A percentile compares a stretch with the other conserved stretches of the same genome.
These are phyloP conservation scores for Metschnikowia reukaufii DNA, from an alignment of 805 yeast genomes.

Conservation along the genomic window DNA sequence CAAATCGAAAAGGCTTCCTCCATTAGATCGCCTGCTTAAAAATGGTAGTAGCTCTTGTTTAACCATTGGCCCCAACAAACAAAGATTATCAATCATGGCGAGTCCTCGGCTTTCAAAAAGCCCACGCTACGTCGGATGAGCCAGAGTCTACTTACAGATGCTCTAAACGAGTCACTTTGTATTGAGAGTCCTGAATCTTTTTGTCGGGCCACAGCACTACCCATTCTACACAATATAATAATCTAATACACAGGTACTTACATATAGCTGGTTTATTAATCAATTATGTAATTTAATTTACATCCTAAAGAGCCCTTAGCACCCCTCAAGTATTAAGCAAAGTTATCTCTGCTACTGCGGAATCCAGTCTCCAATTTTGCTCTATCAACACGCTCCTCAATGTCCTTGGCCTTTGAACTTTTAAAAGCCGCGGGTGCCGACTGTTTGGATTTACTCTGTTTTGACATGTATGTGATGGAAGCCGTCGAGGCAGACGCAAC, in stretches of 20 bases:
- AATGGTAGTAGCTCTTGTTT: constrained; percentile 34
- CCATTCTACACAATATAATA: neutral
- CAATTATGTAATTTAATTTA: neutral
- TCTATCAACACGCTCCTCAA: constrained; percentile 26
- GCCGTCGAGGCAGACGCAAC: constrained; percentile 57
- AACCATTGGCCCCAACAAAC: constrained; percentile 40
- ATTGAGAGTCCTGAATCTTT: constrained; percentile 5
- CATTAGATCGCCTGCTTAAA: constrained; percentile 17
- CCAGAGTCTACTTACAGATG: constrained; percentile 24
- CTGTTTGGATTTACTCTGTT: constrained; percentile 25
- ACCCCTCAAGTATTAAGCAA: no score
- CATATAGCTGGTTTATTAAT: neutral
- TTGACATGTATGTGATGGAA: constrained; percentile 56
- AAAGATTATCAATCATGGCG: constrained; percentile 44
- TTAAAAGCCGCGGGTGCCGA: constrained; percentile 18
- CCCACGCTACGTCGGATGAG: constrained; percentile 43
- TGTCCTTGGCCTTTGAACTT: constrained; percentile 27
- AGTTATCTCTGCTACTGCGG: constrained; percentile 2
- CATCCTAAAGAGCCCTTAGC: no score
- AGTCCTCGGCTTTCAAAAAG: constrained; percentile 34
- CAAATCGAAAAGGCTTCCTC: constrained; percentile 34
- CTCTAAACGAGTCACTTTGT: constrained; percentile 17
- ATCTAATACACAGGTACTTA: constrained; percentile 1
- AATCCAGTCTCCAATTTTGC: constrained; percentile 20
- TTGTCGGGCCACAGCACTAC: no score